Base-by-base conservation (phyloP, 768 basidiomycete species). In the Russula griseocarnosa region DNA sequence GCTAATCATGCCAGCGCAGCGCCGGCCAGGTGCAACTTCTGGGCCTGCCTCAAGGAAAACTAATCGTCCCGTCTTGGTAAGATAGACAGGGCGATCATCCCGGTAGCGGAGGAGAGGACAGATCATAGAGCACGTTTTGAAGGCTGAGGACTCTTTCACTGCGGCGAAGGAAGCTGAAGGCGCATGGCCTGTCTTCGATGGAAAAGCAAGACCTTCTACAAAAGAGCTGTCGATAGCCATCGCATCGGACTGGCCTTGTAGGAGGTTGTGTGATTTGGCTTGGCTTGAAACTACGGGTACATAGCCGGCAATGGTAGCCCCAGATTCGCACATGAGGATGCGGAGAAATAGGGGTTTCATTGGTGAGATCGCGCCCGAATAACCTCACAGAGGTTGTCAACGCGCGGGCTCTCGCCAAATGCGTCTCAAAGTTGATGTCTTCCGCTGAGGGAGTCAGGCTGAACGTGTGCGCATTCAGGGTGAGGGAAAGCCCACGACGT, bases 331-430 rank as follows among this genome's bases (percentile, higher is more conserved):
- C 18, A 63, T 18, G 74, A 72, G 42, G 76, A 71, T 54, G 72
- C 75, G 75, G 71, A 60, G 75, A 67, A 34, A 74, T 34, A 46
- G 52, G 38, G 67, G 63, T 42, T 22, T 72, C 74, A 71, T 91
- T 92, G 75, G 86, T 88, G 69, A 89, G 74, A 69, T 92, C 88
- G 61, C 79, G 81, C 6, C 90, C 91, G 69, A 92, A 92, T 58
- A 88, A 74, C 55, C 90, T 80, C 14, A 83, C 81, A 13, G 78
- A 81, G 64, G 81, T 85, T 0, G 87, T 89, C 61, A 82, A 84
- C 28, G 87, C 85, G 58, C 86, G 83, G 4, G 87, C n/a, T n/a
- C n/a, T n/a, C n/a, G n/a, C n/a, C n/a, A n/a, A n/a, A n/a, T n/a
- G n/a, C n/a, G n/a, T n/a, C n/a, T n/a, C n/a, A n/a, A n/a, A n/a